Conservation (phyloP, 2,329 filamentous ascomycete species). For the Dryadomyces sulphureus region DNA sequence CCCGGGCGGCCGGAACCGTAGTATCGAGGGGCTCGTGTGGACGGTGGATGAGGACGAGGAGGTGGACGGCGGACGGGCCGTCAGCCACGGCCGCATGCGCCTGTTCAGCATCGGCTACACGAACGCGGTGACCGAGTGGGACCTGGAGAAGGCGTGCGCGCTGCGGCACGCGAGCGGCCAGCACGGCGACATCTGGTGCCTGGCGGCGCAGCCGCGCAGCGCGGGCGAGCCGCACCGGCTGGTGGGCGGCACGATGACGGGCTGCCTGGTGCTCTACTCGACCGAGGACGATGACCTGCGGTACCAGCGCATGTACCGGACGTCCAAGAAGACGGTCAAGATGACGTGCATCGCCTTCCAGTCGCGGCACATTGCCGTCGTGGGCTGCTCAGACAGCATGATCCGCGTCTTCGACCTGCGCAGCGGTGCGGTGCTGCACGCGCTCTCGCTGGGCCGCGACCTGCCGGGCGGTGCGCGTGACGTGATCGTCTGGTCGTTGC, state of each 20-base stretch:
- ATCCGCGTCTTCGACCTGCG: conserved; percentile 82
- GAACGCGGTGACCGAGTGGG: conserved; percentile 87
- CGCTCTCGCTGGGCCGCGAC: conserved; percentile 75
- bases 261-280: conserved; percentile 73
- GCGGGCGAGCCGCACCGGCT: conserved; percentile 36
- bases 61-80: conserved; percentile 35
- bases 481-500: conserved; percentile 86
- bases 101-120: conserved; percentile 96
- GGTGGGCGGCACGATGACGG: conserved; percentile 79
- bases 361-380: conserved; percentile 65
- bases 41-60: conserved; percentile 69
- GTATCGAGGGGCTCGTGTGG: conserved; percentile 85
- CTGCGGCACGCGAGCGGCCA: conserved; percentile 77
- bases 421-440: conserved; percentile 59
- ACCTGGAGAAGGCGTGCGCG: conserved; percentile 64
- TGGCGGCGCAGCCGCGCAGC: conserved; percentile 64
- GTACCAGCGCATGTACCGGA: conserved; percentile 55
- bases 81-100: conserved; percentile 56
- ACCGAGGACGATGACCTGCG: conserved; percentile 72
- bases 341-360: conserved; percentile 89
- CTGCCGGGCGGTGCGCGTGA: conserved; percentile 65
- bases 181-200: conserved; percentile 93
- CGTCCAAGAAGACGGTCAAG: conserved; percentile 65
- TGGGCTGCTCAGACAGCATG: conserved; percentile 92
- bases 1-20: conserved; percentile 67